phyloP scores from a whole-genome alignment of 2,329 filamentous ascomycete genomes.

The Colletotrichum gigasporum region DNA sequence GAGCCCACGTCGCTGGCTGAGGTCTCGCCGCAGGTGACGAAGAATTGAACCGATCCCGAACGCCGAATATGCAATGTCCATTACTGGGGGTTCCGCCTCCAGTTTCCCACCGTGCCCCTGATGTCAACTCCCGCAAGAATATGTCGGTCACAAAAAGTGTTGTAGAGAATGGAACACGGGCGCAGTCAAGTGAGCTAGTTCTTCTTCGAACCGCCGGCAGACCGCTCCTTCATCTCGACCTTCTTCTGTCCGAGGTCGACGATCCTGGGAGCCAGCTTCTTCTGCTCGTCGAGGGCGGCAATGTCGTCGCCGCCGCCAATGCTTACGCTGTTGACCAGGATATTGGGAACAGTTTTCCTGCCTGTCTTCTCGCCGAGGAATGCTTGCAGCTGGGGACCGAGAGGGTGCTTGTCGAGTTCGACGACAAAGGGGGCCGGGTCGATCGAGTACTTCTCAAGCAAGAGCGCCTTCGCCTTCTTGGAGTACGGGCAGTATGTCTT shows the following conservation, averaged over 20 bases:
- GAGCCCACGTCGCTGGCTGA: background rate
- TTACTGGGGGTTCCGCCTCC: slow-evolving; percentile 10
- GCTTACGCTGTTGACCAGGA: slow-evolving; percentile 86
- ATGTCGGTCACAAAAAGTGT: background rate
- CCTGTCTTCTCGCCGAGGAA: slow-evolving; percentile 78
- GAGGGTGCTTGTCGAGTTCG: slow-evolving; percentile 84
- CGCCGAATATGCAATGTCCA: slow-evolving; percentile 30
- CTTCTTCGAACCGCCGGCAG: slow-evolving; percentile 34
- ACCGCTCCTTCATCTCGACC: slow-evolving; percentile 59
- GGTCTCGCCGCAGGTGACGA: background rate
- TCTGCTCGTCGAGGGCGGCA: slow-evolving; percentile 72
- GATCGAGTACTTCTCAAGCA: slow-evolving; percentile 87
- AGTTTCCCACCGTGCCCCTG: slow-evolving; percentile 14
- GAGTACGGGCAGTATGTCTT: slow-evolving; percentile 93
- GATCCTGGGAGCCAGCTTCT: slow-evolving; percentile 76
- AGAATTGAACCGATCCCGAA: slow-evolving; percentile 22
- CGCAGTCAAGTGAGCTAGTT: slow-evolving; percentile 3
- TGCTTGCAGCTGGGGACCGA: slow-evolving; percentile 78
- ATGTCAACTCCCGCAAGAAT: background rate
- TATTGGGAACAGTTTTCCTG: slow-evolving; percentile 88
- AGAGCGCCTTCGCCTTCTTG: slow-evolving; percentile 82
- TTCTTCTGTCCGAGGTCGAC: slow-evolving; percentile 78
- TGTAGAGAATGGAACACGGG: background rate
- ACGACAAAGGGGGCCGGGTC: slow-evolving; percentile 86
- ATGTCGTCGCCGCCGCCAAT: slow-evolving; percentile 94